Base-by-base conservation (phyloP, 202 grass and related monocot species). In the Panicum virgatum region DNA sequence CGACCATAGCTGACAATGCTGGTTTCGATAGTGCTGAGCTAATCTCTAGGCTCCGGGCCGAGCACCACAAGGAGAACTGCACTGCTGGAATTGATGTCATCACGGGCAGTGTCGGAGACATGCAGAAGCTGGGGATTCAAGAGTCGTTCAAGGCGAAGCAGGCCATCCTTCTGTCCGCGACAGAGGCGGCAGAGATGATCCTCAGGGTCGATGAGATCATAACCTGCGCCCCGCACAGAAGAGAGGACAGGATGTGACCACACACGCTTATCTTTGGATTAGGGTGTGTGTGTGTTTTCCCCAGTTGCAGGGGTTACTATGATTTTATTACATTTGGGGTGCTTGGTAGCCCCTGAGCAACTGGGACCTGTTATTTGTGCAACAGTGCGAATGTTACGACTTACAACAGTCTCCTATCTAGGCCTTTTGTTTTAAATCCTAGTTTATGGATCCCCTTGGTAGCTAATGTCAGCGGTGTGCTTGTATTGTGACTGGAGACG, bases 81-180 rank as follows among this genome's bases (percentile, higher is more conserved):
- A 85, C 79, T 66, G 73, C 89, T 83, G 96, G 96, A 63, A 91
- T 98, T 45, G 92, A 98, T 73, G 88, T 98, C 77, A 87, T 95
- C 57, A 86, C 88, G 7, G 89, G 92, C 54, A 51, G 77, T 2
- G 82, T 98, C 2, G 96, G 96, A 43, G 92, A 98, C 72, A 98
- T 98, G 96, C 87, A 93, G 77, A 80, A 88, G 80, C 84, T 89
- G 6, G 96, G 96, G 12, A 95, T 98, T 84, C 93, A 83, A 3
- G 96, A 98, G 89, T 80, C 96, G 0, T 95, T 98, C 87, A 98
- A 93, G 89, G 96, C 95, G 67, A 98, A 98, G 77, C 96, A 98
- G 84, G 92, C 87, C 58, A 90, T 98, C 42, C 87, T 98, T 5
- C 85, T 95, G 40, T 98, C 96, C 0, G 96, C 92, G 0, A 98